Percentiles rank a stretch among this genome's conserved stretches.
phyloP scores from a whole-genome alignment of 2,329 filamentous ascomycete species.

The Aureobasidium namibiae region DNA sequence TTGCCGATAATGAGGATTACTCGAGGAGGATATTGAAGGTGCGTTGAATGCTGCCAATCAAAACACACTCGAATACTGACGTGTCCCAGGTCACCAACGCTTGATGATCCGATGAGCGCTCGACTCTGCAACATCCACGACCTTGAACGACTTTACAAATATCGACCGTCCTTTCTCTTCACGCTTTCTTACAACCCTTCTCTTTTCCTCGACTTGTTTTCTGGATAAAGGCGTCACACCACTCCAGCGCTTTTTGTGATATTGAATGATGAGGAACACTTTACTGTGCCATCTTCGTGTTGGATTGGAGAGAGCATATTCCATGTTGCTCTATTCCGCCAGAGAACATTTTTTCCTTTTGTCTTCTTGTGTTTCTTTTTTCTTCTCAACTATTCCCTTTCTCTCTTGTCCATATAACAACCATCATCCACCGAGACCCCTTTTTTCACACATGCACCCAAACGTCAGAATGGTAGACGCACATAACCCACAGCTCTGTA shows the following conservation, averaged over 20 bases:
- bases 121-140: conserved; percentile 43
- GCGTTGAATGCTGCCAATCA: conserved; percentile 25
- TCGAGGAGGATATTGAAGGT: conserved; percentile 93
- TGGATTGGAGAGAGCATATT: conserved; percentile 35
- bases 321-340: conserved; percentile 25
- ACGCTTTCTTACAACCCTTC: neutral
- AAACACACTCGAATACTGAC: conserved; percentile 16
- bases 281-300: conserved; percentile 4
- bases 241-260: conserved; percentile 31
- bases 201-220: neutral
- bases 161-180: conserved; percentile 33
- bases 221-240: conserved; percentile 17
- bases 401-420: conserved; percentile 9
- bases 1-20: conserved; percentile 95
- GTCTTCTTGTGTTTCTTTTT: conserved; percentile 19
- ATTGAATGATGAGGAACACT: conserved; percentile 3
- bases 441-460: conserved; percentile 24
- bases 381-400: neutral
- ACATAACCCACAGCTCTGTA: conserved; percentile 9
- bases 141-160: conserved; percentile 40
- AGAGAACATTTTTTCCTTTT: conserved; percentile 28
- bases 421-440: neutral
- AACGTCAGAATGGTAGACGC: conserved; percentile 21
- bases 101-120: conserved; percentile 28
- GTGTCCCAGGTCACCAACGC: conserved; percentile 16